Evolutionary conservation across 164 flowering plant genomes (phyloP).

Genomic region (Macadamia integrifolia): DNA sequence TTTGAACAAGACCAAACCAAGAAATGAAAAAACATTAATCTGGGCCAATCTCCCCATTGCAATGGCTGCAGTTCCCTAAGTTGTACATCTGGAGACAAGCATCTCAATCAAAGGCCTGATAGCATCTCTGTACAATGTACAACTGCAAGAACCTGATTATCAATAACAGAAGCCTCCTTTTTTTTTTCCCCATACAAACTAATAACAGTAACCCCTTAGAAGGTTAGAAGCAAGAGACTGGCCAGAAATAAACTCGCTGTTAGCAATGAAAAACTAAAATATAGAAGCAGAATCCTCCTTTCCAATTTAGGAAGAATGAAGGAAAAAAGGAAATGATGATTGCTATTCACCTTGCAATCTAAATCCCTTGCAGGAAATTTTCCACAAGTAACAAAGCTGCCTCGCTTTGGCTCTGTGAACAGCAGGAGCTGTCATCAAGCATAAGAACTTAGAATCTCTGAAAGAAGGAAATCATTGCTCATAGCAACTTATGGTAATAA

Average conservation of each 20-base stretch:
- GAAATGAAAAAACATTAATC: no score
- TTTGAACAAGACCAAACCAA: no score
- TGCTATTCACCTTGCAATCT: conserved; percentile 68
- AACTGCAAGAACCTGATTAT: conserved; percentile 44
- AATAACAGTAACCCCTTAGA: no score
- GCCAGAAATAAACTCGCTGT: no score
- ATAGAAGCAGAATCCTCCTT: no score
- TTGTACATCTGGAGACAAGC: conserved; percentile 84
- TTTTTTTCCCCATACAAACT: no score
- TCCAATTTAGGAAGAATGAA: not conserved
- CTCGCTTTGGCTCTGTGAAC: conserved; percentile 91
- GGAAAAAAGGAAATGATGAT: not conserved
- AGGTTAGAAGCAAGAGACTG: no score
- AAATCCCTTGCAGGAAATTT: conserved; percentile 95
- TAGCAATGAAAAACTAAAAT: no score
- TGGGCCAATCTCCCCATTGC: conserved; percentile 31
- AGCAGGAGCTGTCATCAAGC: conserved; percentile 60
- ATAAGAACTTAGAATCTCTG: not conserved
- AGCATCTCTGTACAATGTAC: conserved; percentile 97
- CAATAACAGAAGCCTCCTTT: no score
- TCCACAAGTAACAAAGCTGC: conserved; percentile 88
- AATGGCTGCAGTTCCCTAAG: conserved; percentile 96
- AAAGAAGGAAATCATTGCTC: no score
- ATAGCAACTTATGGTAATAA: no score
- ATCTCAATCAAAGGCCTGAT: conserved; percentile 92